Base-by-base conservation (phyloP, 495 filamentous ascomycete genomes). In the Podospora bellae-mahoneyi region DNA sequence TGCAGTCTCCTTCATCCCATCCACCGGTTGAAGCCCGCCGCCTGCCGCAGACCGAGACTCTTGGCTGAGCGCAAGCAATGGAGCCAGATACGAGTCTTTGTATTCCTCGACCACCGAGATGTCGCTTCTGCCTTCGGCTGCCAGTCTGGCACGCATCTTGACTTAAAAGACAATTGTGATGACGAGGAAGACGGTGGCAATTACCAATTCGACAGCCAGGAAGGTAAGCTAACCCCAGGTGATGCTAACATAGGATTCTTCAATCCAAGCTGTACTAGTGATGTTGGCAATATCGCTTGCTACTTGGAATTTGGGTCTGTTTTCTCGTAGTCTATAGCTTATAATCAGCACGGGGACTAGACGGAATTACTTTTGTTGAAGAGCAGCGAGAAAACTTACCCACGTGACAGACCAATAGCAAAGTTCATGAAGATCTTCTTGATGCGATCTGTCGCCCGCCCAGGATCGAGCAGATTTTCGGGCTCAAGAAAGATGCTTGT, bases 191-290 rank as follows among this genome's bases (percentile, higher is more conserved):
- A 59, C 56, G 19, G 19, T 27, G 6, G 56, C 56, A 9, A 59
- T 23, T 9, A 59, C 19, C 26, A 59, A 13, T 18, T 59, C 56
- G 26, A 59, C 56, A 9, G 19, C 56, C 7, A 59, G 56, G 18
- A 59, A 59, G 5, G 56, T 59, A 19, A 59, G 19, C 56, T 16
- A 59, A 19, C 56, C 56, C 56, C 56, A 59, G 56, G 1, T 59
- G 56, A 59, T 59, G 26, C 26, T 27, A 5, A 59, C 56, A 18
- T 59, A 59, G 19, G 56, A 59, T 59, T 59, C 56, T 27, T 59
- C 19, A 2, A 27, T 20, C 56, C 19, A 59, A 9, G 56, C 56
- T 27, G 5, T 59, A 18, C 56, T 19, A 0, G 56, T 59, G 56
- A 59, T 59, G 56, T 59, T 59, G 19, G 7, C 7, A 18, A 27